These are phyloP conservation scores for Pythium graminicola DNA, from an alignment of 352 stramenopile species.

Conservation along the genomic window DNA sequence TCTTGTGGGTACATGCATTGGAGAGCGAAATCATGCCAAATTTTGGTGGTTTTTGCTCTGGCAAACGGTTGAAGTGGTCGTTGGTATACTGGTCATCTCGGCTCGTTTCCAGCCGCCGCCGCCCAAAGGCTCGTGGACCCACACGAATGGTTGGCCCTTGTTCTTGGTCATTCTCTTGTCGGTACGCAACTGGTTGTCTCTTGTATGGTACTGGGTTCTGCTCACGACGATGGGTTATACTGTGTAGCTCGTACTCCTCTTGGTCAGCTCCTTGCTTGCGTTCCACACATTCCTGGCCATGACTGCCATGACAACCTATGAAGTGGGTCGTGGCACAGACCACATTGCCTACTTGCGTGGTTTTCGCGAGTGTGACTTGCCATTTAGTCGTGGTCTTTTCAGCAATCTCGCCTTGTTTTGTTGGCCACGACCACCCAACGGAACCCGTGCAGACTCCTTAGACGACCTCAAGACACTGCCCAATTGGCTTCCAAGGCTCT, in stretches of 20 bases:
- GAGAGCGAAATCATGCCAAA: conserved; percentile 84
- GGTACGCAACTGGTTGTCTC: conserved; percentile 19
- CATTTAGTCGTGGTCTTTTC: conserved; percentile 43
- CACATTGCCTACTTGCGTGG: conserved; percentile 57
- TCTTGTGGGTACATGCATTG: conserved; percentile 83
- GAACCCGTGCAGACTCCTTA: neutral
- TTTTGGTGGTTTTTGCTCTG: conserved; percentile 74
- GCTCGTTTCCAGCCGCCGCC: conserved; percentile 9
- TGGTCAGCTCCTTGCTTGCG: conserved; percentile 13
- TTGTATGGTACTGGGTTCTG: too few relatives aligned
- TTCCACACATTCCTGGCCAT: conserved; percentile 54
- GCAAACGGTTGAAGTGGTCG: conserved; percentile 27
- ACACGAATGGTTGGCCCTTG: conserved; percentile 19
- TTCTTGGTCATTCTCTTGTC: conserved; percentile 22
- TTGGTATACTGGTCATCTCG: conserved; percentile 25
- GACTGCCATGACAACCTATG: conserved; percentile 63
- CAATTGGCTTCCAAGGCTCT: conserved; percentile 24
- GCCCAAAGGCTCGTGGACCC: conserved; percentile 22
- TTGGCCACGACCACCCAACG: conserved; percentile 6
- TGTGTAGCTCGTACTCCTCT: conserved; percentile 15
- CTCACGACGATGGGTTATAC: neutral
- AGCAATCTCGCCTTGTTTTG: conserved; percentile 43
- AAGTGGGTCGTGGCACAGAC: conserved; percentile 44
- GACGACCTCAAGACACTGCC: neutral
- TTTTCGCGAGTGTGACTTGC: conserved; percentile 61